Base-by-base conservation (phyloP, 805 yeast genomes). In the Zygoascus flipseniorum region DNA sequence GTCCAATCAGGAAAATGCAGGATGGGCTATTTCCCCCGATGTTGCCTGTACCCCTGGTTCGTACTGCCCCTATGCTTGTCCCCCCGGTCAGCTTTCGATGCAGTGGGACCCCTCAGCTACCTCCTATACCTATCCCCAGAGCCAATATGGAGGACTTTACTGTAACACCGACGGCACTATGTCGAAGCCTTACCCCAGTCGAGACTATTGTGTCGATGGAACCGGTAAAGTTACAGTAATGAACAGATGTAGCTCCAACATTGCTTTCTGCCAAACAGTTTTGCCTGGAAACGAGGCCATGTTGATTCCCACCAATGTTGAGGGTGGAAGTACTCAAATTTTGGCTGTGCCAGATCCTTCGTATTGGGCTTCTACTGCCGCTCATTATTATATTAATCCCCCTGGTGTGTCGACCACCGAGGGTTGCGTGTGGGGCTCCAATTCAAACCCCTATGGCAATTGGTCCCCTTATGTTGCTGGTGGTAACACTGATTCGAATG, bases 381-480 rank as follows among this genome's bases (percentile, higher is more conserved):
- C 96, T 41, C 96, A 89, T 68, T 89, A 78, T 73, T 92, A 92
- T 73, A 97, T 92, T 59, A 92, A 92, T 82, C 82, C 92, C 66
- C 97, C 97, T 52, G 98, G 98, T 77, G 89, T 89, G 60, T 78
- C 87, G 51, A 77, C 78, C 67, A 85, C 83, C 69, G 93, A 89
- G 57, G 98, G 97, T 64, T 92, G 99, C 77, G 72, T 89, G 58
- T 89, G 97, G 96, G 96, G 96, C 4, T 69, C 84, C 16, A 75
- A 75, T 31, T 69, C 73, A 48, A 72, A 85, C 55, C 83, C 93
- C 16, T 73, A 74, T 59, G 97, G 97, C 54, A 89, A 89, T 77
- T 89, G 96, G 96, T 72, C 96, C 14, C 96, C 96, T 28, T 89
- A 87, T 62, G 96, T 89, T 58, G 95, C 93, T 14, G 97, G 97